Conservation (phyloP, 208 protist genomes). For the Acanthamoeba quina region DNA sequence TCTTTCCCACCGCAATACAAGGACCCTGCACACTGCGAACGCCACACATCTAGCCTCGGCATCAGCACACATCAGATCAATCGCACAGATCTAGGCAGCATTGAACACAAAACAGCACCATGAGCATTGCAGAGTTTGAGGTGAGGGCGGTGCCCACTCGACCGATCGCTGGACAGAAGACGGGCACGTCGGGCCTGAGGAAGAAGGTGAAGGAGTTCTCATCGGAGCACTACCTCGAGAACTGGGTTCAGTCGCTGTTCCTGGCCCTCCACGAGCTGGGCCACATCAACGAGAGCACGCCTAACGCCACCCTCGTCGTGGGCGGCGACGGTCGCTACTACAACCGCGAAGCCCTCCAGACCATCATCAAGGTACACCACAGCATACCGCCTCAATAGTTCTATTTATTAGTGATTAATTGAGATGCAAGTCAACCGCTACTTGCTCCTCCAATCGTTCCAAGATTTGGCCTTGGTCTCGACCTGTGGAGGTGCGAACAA, state of each 20-base stretch:
- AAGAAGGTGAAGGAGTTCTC: constrained; percentile 96
- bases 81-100: neutral
- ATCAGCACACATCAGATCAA: neutral
- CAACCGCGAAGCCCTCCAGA: constrained; percentile 94
- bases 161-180: constrained; percentile 94
- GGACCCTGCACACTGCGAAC: no score
- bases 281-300: constrained; percentile 75
- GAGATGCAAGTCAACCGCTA: neutral
- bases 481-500: neutral
- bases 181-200: constrained; percentile 95
- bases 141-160: constrained; percentile 82
- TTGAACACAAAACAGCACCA: neutral
- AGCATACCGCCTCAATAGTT: neutral
- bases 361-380: constrained; percentile 88
- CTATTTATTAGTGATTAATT: neutral
- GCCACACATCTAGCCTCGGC: no score
- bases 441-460: no score
- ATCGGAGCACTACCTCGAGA: constrained; percentile 95
- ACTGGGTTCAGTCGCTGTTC: constrained; percentile 98
- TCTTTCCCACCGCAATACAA: neutral
- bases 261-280: constrained; percentile 90
- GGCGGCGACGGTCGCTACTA: constrained; percentile 98
- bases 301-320: constrained; percentile 93
- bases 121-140: neutral
- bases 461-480: neutral